Evolutionary conservation across 2,329 filamentous ascomycete genomes (phyloP).

Genomic region (Corynespora cassiicola): DNA sequence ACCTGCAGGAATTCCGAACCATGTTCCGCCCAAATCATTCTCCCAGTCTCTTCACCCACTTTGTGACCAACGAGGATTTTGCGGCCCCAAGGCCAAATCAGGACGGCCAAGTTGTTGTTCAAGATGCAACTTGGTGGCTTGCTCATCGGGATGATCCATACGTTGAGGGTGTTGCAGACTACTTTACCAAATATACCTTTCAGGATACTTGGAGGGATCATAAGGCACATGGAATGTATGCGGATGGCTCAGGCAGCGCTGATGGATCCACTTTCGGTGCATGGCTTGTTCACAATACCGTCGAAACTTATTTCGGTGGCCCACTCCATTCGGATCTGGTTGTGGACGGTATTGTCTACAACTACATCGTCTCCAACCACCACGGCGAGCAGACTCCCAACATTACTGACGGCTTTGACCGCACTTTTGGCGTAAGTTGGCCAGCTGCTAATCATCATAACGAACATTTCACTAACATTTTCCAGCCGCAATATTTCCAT

Average conservation of each 20-base stretch:
- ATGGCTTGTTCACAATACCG: constrained; percentile 70
- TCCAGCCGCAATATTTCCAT: constrained; percentile 67
- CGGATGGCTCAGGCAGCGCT: constrained; percentile 57
- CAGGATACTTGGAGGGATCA: constrained; percentile 64
- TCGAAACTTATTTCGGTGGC: constrained; percentile 67
- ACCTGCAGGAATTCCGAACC: constrained; percentile 67
- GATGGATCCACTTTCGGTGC: constrained; percentile 63
- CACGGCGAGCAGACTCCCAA: constrained; percentile 69
- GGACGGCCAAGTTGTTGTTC: constrained; percentile 58
- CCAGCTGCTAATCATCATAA: no score
- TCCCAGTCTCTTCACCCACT: constrained; percentile 44
- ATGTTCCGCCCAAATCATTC: constrained; percentile 64
- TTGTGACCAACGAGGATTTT: constrained; percentile 62
- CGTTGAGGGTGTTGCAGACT: constrained; percentile 61
- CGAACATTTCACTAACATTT: constrained; percentile 48
- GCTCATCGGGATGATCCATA: constrained; percentile 59
- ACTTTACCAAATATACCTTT: constrained; percentile 72
- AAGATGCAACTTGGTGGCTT: constrained; percentile 69
- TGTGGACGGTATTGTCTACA: constrained; percentile 69
- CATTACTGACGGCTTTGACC: constrained; percentile 68
- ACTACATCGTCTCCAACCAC: constrained; percentile 65
- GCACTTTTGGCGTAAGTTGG: constrained; percentile 70
- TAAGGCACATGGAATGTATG: constrained; percentile 61
- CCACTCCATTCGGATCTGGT: constrained; percentile 67
- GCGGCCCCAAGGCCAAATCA: constrained; percentile 60